Evolutionary conservation across 140 eudicot species (phyloP).

Genomic region (Anethum foeniculum): DNA sequence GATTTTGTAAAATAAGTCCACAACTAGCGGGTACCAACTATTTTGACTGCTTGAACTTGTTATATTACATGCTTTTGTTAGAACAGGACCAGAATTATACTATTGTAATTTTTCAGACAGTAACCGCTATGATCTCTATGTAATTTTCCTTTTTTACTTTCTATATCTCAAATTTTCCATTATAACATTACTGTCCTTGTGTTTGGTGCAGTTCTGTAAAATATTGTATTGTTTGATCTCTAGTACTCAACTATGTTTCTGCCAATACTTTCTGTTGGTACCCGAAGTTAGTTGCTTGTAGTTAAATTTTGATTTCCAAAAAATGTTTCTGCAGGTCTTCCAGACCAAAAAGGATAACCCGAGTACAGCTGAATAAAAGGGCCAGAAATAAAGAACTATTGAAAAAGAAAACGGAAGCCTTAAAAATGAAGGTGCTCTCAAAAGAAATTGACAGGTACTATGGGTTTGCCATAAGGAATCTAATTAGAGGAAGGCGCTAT

Average conservation of each 20-base stretch:
- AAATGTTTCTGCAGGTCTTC: conserved; percentile 37
- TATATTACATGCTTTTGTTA: not conserved
- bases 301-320: not conserved
- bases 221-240: not conserved
- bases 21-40: not conserved
- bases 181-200: not conserved
- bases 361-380: conserved; percentile 66
- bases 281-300: not conserved
- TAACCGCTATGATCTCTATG: not conserved
- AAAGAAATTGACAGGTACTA: conserved; percentile 67
- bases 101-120: not conserved
- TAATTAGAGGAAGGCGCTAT: not conserved
- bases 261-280: not conserved
- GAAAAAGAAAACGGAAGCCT: conserved; percentile 55
- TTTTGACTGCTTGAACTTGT: not conserved
- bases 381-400: conserved; percentile 48
- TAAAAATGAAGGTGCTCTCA: conserved; percentile 41
- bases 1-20: not conserved
- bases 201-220: not conserved
- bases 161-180: not conserved
- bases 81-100: not conserved
- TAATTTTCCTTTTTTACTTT: not conserved
- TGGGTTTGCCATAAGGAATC: not conserved
- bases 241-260: not conserved
- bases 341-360: conserved; percentile 54